These are phyloP conservation scores for Penicillium salamii DNA, from an alignment of 495 filamentous ascomycete species.

Conservation along the genomic window DNA sequence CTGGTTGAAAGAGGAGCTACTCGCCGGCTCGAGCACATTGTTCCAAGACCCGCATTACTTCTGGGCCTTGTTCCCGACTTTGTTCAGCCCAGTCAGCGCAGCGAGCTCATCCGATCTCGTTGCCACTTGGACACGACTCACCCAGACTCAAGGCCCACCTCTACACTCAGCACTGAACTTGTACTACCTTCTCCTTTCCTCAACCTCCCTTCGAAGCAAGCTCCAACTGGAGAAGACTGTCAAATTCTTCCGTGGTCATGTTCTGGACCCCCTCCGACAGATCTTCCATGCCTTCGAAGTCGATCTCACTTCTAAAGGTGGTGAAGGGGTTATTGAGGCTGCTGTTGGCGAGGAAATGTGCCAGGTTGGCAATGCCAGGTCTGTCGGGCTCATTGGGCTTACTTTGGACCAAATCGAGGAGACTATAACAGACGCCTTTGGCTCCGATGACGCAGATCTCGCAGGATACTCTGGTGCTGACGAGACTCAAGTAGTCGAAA, in stretches of 20 bases:
- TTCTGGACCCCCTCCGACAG: conserved; percentile 32
- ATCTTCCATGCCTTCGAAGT: conserved; percentile 34
- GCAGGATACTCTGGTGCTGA: conserved; percentile 30
- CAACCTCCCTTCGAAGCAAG: conserved; percentile 23
- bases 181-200: conserved; percentile 43
- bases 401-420: conserved; percentile 40
- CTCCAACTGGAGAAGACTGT: conserved; percentile 40
- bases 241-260: conserved; percentile 37
- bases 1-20: conserved; percentile 85
- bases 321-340: conserved; percentile 37
- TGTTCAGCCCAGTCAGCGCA: conserved; percentile 27
- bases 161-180: conserved; percentile 45
- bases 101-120: conserved; percentile 30
- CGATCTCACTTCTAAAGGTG: conserved; percentile 36
- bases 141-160: conserved; percentile 34
- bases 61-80: conserved; percentile 46
- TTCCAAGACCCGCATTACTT: conserved; percentile 45
- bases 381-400: conserved; percentile 37
- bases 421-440: conserved; percentile 32
- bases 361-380: conserved; percentile 35
- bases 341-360: conserved; percentile 41
- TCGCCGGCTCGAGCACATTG: conserved; percentile 41
- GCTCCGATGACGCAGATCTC: conserved; percentile 28
- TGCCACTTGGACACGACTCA: conserved; percentile 35
- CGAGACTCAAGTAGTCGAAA: conserved; percentile 25